phyloP scores from a whole-genome alignment of 2,329 filamentous ascomycete species.

The Sporothrix protearum region DNA sequence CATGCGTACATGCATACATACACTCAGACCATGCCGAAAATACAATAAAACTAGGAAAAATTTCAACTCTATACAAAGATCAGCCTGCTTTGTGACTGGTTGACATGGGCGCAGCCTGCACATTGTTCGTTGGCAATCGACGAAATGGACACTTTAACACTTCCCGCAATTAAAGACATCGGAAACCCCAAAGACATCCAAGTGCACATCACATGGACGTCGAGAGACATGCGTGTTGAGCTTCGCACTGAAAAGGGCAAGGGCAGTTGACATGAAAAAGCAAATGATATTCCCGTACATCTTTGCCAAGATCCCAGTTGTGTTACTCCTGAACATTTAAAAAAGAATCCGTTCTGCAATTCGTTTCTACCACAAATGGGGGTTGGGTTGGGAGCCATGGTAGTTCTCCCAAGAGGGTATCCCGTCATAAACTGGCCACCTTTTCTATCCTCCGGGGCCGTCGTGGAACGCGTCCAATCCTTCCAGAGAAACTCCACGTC shows the following conservation, averaged over 20 bases:
- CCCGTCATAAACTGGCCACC: not conserved
- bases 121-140: too few species aligned
- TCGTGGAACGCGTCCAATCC: not conserved
- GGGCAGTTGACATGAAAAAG: not conserved
- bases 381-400: not conserved
- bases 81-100: not conserved
- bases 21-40: not conserved
- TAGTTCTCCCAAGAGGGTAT: not conserved
- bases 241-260: too few species aligned
- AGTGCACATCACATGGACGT: too few species aligned
- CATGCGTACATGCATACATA: too few species aligned
- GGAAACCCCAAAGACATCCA: too few species aligned
- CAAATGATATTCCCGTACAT: slow-evolving; percentile 16
- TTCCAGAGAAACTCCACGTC: not conserved
- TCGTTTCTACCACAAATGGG: slow-evolving; percentile 5
- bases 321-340: slow-evolving; percentile 8
- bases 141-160: too few species aligned
- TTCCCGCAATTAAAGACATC: too few species aligned
- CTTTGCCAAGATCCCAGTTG: slow-evolving; percentile 16
- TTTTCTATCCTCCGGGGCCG: not conserved
- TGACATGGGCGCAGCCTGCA: too few species aligned
- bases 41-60: not conserved
- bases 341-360: slow-evolving; percentile 1
- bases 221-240: too few species aligned
- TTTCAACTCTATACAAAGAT: not conserved